Evolutionary conservation across 495 filamentous ascomycete species (phyloP), one percentile per base, ranked within the genome.

Genomic region (Aspergillus coremiiformis): DNA sequence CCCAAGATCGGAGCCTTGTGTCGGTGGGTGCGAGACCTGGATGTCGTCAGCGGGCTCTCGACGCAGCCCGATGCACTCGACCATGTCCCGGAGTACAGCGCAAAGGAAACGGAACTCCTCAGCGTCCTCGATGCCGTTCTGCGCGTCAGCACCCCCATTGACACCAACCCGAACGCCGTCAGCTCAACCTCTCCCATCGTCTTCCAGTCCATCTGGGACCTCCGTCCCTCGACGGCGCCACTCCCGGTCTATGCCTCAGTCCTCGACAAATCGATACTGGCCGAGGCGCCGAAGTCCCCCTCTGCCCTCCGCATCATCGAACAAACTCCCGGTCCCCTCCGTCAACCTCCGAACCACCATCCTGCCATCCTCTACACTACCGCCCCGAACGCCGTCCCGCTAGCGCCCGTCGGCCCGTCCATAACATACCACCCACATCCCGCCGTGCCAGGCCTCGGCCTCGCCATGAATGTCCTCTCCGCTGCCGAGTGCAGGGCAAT

Each of bases 141-240:
- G 10, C 66, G 68, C 15, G 61, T 71, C 49, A 71, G 68, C 52
- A 66, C 68, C 3, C 59, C 68, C 2, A 66, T 65, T 32, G 68
- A 71, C 29, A 62, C 45, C 39, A 67, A 39, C 45, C 57, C 58
- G 9, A 56, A 58, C 5, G 63, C 65, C 27, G 42, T 57, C 44
- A 35, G 42, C n/a, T 64, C 66, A 8, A 59, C 60, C 24, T 52
- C 57, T 11, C 65, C 68, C 20, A 71, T 71, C 44, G 65, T 61
- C 51, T 71, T 71, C 57, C 68, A 71, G 41, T 60, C 66, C 15
- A 65, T 66, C 48, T 71, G 68, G 68, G 66, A 71, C 52, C 63
- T 71, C 14, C 68, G 68, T 4, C 68, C 68, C 22, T 60, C 65
- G 7, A 61, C 57, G 5, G 12, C 54, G 21, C 56, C 68, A 12